These are phyloP conservation scores for Fusarium pilosicola DNA, from an alignment of 2,329 filamentous ascomycete species.

Conservation along the genomic window DNA sequence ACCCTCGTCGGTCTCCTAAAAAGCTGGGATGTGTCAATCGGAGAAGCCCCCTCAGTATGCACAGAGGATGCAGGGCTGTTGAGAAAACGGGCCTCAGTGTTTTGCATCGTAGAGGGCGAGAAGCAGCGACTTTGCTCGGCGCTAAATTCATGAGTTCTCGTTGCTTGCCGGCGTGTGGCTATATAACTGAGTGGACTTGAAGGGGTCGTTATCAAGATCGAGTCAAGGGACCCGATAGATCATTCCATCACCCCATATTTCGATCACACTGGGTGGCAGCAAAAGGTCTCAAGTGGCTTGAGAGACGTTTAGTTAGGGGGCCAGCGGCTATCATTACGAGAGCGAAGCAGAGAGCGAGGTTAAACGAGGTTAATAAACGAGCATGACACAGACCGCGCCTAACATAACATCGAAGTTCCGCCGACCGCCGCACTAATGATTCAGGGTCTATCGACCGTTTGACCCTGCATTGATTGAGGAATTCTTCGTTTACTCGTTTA, in stretches of 20 bases:
- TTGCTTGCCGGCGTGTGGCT: neutral
- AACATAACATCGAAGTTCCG: neutral
- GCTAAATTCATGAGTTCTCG: neutral
- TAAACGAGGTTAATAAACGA: constrained; percentile 13
- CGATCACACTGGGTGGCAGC: neutral
- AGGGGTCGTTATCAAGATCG: neutral
- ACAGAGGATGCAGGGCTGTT: neutral
- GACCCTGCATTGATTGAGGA: too few species aligned
- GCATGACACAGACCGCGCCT: neutral
- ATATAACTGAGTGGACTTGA: neutral
- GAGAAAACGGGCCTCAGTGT: neutral
- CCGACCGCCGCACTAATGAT: neutral
- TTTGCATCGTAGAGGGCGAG: neutral
- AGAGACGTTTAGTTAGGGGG: neutral
- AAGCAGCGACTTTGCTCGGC: fast-evolving
- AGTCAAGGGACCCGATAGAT: neutral
- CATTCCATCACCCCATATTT: neutral
- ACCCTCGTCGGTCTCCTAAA: neutral
- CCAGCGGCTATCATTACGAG: fast-evolving
- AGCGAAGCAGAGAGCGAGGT: neutral
- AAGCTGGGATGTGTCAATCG: neutral
- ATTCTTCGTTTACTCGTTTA: neutral
- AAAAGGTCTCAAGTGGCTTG: neutral
- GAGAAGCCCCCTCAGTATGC: neutral
- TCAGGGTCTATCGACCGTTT: neutral